phyloP scores from a whole-genome alignment of 208 protist genomes.

The Acanthamoeba lugdunensis region DNA sequence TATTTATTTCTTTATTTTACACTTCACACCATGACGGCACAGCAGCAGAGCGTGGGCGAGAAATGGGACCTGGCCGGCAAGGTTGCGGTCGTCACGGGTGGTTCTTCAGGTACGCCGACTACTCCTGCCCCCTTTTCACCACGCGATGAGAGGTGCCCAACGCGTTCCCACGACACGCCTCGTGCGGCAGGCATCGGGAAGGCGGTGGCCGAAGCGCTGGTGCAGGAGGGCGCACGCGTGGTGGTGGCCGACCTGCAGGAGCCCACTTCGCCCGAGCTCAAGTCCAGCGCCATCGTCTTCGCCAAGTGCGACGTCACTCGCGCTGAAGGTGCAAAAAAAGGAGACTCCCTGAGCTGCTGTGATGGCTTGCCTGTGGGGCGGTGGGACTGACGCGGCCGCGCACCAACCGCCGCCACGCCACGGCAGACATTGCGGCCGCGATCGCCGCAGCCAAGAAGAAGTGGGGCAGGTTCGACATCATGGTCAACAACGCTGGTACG shows the following conservation, averaged over 20 bases:
- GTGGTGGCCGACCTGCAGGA: not conserved
- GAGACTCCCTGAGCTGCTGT: too few relatives aligned
- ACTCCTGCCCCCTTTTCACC: too few relatives aligned
- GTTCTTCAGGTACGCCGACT: not conserved
- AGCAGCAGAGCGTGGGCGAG: not conserved
- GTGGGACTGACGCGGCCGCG: too few relatives aligned
- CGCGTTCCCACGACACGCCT: too few relatives aligned
- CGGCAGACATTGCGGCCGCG: not conserved
- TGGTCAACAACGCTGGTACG: conserved; percentile 39
- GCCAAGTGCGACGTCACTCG: not conserved
- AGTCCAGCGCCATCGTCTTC: not conserved
- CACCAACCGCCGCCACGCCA: not conserved
- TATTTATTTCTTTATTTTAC: too few relatives aligned
- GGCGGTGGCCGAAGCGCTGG: not conserved
- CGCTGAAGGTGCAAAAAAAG: not conserved
- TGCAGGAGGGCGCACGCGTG: conserved; percentile 19
- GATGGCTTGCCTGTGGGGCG: too few relatives aligned
- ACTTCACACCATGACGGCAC: too few relatives aligned
- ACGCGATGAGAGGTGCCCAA: too few relatives aligned
- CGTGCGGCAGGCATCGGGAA: not conserved
- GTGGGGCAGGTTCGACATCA: conserved; percentile 44
- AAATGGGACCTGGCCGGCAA: not conserved
- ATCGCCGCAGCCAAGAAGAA: not conserved
- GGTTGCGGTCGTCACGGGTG: conserved; percentile 2
- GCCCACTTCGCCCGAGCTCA: not conserved